These are phyloP conservation scores for Dictyostelium capitatum DNA, from an alignment of 78 protist genomes.

Conservation along the genomic window DNA sequence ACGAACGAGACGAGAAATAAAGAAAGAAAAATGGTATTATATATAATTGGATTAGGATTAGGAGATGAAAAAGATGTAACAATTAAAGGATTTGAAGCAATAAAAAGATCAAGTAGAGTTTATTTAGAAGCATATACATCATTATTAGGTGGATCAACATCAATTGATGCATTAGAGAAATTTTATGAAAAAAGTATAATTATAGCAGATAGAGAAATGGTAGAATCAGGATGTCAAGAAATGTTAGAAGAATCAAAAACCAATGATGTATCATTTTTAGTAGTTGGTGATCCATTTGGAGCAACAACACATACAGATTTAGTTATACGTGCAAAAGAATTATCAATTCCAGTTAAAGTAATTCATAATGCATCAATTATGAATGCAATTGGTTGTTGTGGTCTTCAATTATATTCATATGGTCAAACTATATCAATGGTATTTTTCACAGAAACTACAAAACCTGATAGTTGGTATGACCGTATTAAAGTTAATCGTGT, in stretches of 20 bases:
- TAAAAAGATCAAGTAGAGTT: constrained; percentile 87
- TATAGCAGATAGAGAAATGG: constrained; percentile 97
- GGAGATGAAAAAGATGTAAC: constrained; percentile 99
- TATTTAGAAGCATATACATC: constrained; percentile 98
- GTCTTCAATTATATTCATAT: constrained; percentile 97
- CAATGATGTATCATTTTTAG: constrained; percentile 95
- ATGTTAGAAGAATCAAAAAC: constrained; percentile 89
- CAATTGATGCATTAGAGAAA: constrained; percentile 71
- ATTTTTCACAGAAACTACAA: constrained; percentile 96
- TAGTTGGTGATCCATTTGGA: constrained; percentile 99
- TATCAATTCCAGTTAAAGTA: constrained; percentile 77
- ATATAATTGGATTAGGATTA: constrained; percentile 98
- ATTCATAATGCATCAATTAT: constrained; percentile 99
- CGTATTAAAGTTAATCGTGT: constrained; percentile 87
- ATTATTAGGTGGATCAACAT: constrained; percentile 85
- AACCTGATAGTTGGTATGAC: constrained; percentile 97
- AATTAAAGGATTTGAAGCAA: constrained; percentile 97
- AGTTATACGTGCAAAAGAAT: constrained; percentile 89
- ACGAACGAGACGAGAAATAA: neutral
- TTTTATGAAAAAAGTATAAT: constrained; percentile 89
- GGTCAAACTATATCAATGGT: constrained; percentile 98
- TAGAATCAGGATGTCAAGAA: constrained; percentile 93
- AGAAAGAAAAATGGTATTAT: constrained; percentile 83
- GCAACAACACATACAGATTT: constrained; percentile 99
- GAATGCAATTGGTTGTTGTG: constrained; percentile 99